Conservation (phyloP, 2,329 filamentous ascomycete species). For the Fusarium oxysporum region DNA sequence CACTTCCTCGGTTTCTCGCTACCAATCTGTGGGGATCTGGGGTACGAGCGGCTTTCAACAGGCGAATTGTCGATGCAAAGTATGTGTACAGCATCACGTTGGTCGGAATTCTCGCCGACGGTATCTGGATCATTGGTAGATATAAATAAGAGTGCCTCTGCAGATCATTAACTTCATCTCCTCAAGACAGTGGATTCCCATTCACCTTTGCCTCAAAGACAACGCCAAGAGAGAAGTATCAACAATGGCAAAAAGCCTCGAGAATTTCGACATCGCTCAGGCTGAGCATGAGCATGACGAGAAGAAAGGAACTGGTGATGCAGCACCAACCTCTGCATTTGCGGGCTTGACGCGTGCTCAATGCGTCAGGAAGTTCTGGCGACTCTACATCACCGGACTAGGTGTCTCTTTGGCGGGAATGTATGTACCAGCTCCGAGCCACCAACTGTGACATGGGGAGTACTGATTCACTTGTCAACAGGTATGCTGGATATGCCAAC, state of each 20-base stretch:
- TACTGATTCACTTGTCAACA: not conserved
- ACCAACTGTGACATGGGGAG: accelerated
- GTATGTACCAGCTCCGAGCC: not conserved
- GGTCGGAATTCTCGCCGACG: not conserved
- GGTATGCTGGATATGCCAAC: not conserved
- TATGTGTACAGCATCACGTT: not conserved
- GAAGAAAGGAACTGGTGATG: not conserved
- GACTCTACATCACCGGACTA: not conserved
- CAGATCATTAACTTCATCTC: not conserved
- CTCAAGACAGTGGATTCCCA: not conserved
- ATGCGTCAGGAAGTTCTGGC: not conserved
- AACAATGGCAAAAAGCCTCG: not conserved
- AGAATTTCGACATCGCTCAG: not conserved
- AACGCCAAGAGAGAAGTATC: not conserved
- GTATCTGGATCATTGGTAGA: too few species aligned
- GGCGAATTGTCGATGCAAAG: not conserved
- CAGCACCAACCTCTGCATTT: not conserved
- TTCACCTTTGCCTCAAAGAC: not conserved
- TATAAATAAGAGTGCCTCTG: not conserved
- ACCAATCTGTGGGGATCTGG: not conserved
- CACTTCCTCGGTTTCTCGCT: not conserved
- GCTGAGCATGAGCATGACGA: not conserved
- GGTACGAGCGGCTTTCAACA: not conserved
- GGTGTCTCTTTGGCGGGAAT: not conserved
- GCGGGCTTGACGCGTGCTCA: not conserved